These are phyloP conservation scores for Cystobasidium tubakii DNA, from an alignment of 768 basidiomycete genomes.

Conservation along the genomic window DNA sequence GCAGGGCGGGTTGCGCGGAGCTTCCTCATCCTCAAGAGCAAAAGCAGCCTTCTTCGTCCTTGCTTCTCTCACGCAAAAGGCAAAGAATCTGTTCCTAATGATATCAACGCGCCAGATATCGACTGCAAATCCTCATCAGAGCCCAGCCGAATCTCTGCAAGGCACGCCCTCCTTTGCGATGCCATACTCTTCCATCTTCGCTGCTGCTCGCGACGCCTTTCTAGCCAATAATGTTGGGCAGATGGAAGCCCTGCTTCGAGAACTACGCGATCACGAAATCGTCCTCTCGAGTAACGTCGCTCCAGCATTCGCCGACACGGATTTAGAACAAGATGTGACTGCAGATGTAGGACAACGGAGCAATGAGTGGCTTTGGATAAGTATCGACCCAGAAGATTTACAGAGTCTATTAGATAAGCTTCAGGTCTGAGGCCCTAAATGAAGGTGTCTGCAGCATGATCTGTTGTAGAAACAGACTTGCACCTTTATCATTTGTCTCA, in stretches of 20 bases:
- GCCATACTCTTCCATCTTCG: conserved; percentile 65
- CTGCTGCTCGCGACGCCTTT: conserved; percentile 69
- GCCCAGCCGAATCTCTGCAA: conserved; percentile 20
- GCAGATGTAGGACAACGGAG: conserved; percentile 37
- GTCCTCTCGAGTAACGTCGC: conserved; percentile 56
- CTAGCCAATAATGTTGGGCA: conserved; percentile 83
- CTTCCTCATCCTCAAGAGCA: conserved; percentile 33
- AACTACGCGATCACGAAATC: conserved; percentile 85
- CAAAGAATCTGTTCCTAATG: conserved; percentile 70
- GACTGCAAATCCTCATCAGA: conserved; percentile 50
- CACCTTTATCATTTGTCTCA: too few relatives aligned
- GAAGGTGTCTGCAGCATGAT: neutral
- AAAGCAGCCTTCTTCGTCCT: conserved; percentile 69
- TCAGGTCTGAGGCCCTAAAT: neutral
- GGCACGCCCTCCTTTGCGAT: conserved; percentile 54
- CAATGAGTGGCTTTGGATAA: conserved; percentile 75
- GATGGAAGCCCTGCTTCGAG: conserved; percentile 70
- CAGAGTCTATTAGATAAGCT: neutral
- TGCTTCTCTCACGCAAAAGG: conserved; percentile 77
- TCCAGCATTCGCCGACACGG: conserved; percentile 51
- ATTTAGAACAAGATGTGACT: conserved; percentile 48
- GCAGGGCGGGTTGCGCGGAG: conserved; percentile 2
- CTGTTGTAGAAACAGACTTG: too few relatives aligned
- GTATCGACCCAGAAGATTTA: conserved; percentile 66
- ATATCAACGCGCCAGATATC: conserved; percentile 67